These are phyloP conservation scores for Sphagnurus paluster DNA, from an alignment of 1,284 basidiomycete species.

Conservation along the genomic window DNA sequence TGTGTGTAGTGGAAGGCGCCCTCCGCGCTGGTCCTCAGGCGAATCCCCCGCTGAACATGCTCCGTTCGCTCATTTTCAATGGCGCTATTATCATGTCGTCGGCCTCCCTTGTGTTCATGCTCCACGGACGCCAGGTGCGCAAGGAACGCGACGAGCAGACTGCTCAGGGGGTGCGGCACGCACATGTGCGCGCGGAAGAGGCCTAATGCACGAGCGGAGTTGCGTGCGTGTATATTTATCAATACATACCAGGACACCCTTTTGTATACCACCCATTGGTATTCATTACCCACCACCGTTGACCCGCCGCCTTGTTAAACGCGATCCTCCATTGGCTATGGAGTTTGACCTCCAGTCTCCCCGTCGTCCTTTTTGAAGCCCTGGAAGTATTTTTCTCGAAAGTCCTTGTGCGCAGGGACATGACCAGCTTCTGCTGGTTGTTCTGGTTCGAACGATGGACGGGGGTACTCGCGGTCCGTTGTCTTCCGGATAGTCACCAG, in stretches of 20 bases:
- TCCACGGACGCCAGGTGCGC: conserved; percentile 60
- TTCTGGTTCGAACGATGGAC: conserved; percentile 49
- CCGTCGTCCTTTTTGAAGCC: conserved; percentile 65
- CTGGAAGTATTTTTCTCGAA: conserved; percentile 80
- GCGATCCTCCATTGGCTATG: not conserved
- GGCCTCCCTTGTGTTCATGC: conserved; percentile 41
- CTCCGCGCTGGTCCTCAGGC: conserved; percentile 60
- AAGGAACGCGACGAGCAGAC: conserved; percentile 58
- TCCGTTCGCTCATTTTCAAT: conserved; percentile 60
- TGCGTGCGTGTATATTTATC: no score
- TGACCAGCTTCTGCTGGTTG: conserved; percentile 30
- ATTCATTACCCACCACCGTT: no score
- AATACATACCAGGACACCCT: not conserved
- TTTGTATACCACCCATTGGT: conserved; percentile 1
- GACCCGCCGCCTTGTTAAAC: no score
- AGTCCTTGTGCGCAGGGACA: conserved; percentile 75
- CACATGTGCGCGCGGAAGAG: not conserved
- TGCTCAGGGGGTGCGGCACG: conserved; percentile 19
- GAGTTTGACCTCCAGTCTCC: not conserved
- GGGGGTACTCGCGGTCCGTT: conserved; percentile 45
- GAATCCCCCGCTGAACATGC: conserved; percentile 71
- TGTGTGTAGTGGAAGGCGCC: conserved; percentile 53
- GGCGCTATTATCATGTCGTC: conserved; percentile 45
- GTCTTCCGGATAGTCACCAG: conserved; percentile 88
- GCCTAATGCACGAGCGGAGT: no score